These are phyloP conservation scores for Galium porrigens DNA, from an alignment of 305 asterid species.

Conservation along the genomic window DNA sequence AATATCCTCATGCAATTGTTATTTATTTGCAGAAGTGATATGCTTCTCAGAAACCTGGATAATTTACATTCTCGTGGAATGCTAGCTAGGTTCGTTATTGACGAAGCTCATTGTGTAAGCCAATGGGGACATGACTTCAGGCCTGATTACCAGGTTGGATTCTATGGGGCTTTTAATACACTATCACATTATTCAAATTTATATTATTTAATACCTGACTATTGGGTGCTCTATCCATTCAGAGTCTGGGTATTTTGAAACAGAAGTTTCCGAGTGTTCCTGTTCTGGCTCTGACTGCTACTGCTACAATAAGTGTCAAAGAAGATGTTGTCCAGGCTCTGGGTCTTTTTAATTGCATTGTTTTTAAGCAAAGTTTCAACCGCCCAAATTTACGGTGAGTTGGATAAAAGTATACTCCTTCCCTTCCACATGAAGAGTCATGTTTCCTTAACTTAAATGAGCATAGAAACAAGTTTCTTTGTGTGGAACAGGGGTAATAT, in stretches of 20 bases:
- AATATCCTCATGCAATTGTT: constrained; percentile 16
- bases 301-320: constrained; percentile 87
- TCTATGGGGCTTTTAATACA: constrained; percentile 14
- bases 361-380: constrained; percentile 92
- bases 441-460: not conserved
- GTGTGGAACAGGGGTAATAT: not conserved
- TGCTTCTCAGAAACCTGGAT: constrained; percentile 75
- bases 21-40: constrained; percentile 67
- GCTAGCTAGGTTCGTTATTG: constrained; percentile 88
- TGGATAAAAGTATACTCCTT: constrained; percentile 11
- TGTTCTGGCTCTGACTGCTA: constrained; percentile 91
- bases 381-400: constrained; percentile 83
- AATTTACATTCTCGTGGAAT: constrained; percentile 57
- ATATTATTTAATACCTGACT: constrained; percentile 18
- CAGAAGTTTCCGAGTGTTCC: constrained; percentile 82
- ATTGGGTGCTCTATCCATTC: constrained; percentile 23
- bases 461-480: not conserved
- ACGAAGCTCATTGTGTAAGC: constrained; percentile 99
- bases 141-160: constrained; percentile 91
- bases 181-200: constrained; percentile 3
- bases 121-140: constrained; percentile 99
- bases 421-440: not conserved
- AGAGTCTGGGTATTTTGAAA: constrained; percentile 90
- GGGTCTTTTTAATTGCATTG: constrained; percentile 77
- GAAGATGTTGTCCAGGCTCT: constrained; percentile 99